Evolutionary conservation across 192 early-diverging fungal genomes (phyloP), one percentile per base, ranked within the genome.

Genomic region (Cetraspora pellucida): DNA sequence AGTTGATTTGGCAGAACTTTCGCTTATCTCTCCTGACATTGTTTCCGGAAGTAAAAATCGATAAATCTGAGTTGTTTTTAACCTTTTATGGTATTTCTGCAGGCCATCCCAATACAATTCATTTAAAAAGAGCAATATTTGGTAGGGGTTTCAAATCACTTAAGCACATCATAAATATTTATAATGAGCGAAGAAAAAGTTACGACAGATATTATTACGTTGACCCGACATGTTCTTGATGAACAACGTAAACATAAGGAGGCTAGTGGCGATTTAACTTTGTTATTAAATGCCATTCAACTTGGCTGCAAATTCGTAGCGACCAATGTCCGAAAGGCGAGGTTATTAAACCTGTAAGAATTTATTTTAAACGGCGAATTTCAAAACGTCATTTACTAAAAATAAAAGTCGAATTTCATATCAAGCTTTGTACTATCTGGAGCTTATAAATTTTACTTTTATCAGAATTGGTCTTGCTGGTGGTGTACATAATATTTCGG

Each of bases 271-370:
- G 97, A 99, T 85, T 90, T 99, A 69, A 93, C 95, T 37, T 83
- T 97, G 27, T 91, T 97, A 19, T 89, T 99, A 73, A 90, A 88
- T 73, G 87, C 96, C 23, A 93, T 99, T 83, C 93, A 95, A 79
- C 87, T 95, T 60, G 95, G 96, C 27, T 97, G 96, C 87, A 99
- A 97, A 84, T 99, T 96, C 84, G 96, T 99, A 70, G 94, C 95
- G 77, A 92, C 96, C 67, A 96, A 95, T 68, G 96, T 99, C 77
- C 90, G 95, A 78, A 96, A 97, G 87, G 96, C 97, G 64, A 92
- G 96, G 76, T 89, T 99, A 23, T 87, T 99, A 80, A 96, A 97
- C 87, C 90, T 99, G 93, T 94, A 89, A 82, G 80, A 60, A 45
- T 27, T 9, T 4, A 46, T 28, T 54, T 43, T 55, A n/a, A n/a